Evolutionary conservation across 768 basidiomycete species (phyloP).

Genomic region (Mycena amicta): DNA sequence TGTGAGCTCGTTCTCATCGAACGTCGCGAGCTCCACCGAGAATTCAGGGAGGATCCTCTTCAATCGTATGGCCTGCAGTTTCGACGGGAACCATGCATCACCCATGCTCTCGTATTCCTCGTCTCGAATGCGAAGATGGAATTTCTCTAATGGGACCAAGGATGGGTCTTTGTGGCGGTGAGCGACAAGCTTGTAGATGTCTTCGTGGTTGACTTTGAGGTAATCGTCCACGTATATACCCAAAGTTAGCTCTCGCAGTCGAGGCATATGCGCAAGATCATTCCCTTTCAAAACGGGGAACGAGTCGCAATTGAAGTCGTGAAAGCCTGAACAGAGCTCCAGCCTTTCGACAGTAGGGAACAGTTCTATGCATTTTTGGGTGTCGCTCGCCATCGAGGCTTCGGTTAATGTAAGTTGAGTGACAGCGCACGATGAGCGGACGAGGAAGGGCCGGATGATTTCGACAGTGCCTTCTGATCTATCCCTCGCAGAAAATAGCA

Average conservation of each 20-base stretch:
- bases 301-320: too few species aligned
- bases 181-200: neutral
- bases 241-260: neutral
- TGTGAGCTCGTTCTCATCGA: neutral
- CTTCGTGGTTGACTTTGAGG: neutral
- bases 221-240: neutral
- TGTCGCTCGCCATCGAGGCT: too few species aligned
- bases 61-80: neutral
- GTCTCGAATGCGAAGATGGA: neutral
- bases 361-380: too few species aligned
- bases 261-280: too few species aligned
- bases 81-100: neutral
- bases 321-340: too few species aligned
- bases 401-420: too few species aligned
- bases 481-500: too few species aligned
- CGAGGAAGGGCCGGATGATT: too few species aligned
- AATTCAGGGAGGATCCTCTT: neutral
- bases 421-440: too few species aligned
- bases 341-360: too few species aligned
- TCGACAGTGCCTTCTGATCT: too few species aligned
- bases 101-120: neutral
- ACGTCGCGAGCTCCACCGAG: neutral
- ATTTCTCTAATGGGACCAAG: neutral
- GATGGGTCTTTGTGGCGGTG: neutral
- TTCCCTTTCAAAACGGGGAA: too few species aligned